Base-by-base conservation (phyloP, 1,139 yeast genomes). In the Geotrichum australiense region DNA sequence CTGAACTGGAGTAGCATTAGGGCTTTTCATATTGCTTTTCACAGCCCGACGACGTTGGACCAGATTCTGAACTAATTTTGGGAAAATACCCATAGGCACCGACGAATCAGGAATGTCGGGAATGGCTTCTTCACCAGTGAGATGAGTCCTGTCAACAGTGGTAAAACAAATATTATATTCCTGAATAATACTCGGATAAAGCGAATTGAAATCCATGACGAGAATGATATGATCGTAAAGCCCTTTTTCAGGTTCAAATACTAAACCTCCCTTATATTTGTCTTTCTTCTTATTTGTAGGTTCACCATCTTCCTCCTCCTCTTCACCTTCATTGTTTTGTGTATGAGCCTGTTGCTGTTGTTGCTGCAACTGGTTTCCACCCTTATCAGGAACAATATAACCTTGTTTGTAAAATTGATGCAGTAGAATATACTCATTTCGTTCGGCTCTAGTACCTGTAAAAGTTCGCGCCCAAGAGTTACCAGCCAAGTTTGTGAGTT, bases 171-270 rank as follows among this genome's bases (percentile, higher is more conserved):
- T 91, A 58, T 93, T 93, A 62, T 74, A 91, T 64, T 93, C 99
- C 64, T 91, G 98, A 54, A 93, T 93, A 55, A 93, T 89, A 53
- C 96, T 84, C 18, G 99, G 99, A 61, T 93, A 93, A 66, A 93
- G 73, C 36, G 96, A 86, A 65, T 93, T 93, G 78, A 91, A 93
- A 65, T 93, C 99, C 97, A 93, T 89, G 22, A 93, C 98, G 52
- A 91, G 65, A 7, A 87, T 76, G 57, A 81, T 84, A 52, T 86
- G 83, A 57, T 86, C 87, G 59, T 91, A 96, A 37, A 93, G 69
- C 1, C 99, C 98, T 59, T 82, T 85, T 56, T 84, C 96, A 0
- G 99, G 99, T 51, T 91, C 98, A 62, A 93, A 85, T 34, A 93
- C 99, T 53, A 86, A 73, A 59, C 99, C 96, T 70, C 99, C 99